Conservation (phyloP, 345 rosid species). For the Stellera chamaejasme region DNA sequence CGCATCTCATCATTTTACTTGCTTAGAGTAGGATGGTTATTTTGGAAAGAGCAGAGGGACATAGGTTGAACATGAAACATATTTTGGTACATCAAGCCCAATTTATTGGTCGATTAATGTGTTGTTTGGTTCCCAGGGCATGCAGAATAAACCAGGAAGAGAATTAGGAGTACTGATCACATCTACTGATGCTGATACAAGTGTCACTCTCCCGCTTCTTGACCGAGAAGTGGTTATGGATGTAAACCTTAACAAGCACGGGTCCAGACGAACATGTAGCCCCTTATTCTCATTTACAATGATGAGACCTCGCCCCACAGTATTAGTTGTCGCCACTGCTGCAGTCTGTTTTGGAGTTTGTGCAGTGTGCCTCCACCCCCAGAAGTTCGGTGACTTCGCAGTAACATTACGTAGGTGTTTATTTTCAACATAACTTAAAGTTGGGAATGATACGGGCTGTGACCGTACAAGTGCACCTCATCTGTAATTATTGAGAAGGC, state of each 20-base stretch:
- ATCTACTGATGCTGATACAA: constrained; percentile 14
- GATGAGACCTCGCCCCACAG: constrained; percentile 37
- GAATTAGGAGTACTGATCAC: constrained; percentile 13
- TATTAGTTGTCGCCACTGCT: constrained; percentile 28
- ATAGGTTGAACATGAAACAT: neutral
- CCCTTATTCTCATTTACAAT: constrained; percentile 19
- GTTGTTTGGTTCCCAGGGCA: constrained; percentile 34
- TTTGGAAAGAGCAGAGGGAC: neutral
- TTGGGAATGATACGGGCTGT: neutral
- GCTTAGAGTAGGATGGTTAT: neutral
- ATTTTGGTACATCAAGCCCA: neutral
- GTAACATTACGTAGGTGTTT: constrained; percentile 58
- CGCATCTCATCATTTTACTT: neutral
- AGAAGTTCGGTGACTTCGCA: constrained; percentile 56
- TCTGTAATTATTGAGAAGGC: constrained; percentile 4
- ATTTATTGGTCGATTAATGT: constrained; percentile 3
- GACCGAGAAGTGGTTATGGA: constrained; percentile 43
- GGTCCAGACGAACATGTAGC: constrained; percentile 33
- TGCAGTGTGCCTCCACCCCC: constrained; percentile 64
- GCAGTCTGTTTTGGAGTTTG: constrained; percentile 69
- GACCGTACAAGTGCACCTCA: neutral
- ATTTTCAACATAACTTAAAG: constrained; percentile 22
- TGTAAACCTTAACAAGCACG: constrained; percentile 27
- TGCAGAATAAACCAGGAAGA: constrained; percentile 21
- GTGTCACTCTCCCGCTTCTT: constrained; percentile 45